Conservation (phyloP, 352 stramenopile genomes). For the Globisporangium sylvaticum region DNA sequence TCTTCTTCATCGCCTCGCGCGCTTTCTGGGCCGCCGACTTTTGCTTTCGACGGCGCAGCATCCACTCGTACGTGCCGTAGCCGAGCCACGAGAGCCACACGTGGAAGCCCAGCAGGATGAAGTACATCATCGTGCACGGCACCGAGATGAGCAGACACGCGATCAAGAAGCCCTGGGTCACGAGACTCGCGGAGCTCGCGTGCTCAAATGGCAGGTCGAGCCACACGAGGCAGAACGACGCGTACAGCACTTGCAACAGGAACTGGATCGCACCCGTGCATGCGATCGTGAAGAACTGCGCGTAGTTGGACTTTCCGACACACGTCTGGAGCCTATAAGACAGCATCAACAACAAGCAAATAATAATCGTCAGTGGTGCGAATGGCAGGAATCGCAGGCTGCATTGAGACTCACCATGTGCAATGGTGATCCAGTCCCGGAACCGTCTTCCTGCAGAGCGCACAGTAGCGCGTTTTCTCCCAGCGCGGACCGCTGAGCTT, state of each 20-base stretch:
- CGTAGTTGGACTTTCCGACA: conserved; percentile 79
- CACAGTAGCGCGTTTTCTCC: conserved; percentile 81
- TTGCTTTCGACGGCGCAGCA: conserved; percentile 69
- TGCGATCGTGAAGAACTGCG: conserved; percentile 85
- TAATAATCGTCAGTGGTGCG: background rate
- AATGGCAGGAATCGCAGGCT: background rate
- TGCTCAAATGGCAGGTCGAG: conserved; percentile 40
- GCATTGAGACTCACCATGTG: conserved; percentile 46
- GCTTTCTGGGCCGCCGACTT: conserved; percentile 52
- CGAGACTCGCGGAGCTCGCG: conserved; percentile 20
- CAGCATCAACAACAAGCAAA: no score
- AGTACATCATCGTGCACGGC: conserved; percentile 85
- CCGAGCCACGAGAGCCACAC: conserved; percentile 73
- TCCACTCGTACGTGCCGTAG: conserved; percentile 88
- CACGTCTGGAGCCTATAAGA: conserved; percentile 87
- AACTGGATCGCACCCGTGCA: conserved; percentile 61
- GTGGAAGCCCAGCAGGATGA: conserved; percentile 79
- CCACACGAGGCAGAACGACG: conserved; percentile 46
- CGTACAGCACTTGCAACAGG: conserved; percentile 53
- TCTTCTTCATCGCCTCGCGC: conserved; percentile 9
- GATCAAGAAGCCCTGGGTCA: conserved; percentile 46
- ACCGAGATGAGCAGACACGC: conserved; percentile 58
- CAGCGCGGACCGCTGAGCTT: conserved; percentile 62
- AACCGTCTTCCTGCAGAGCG: conserved; percentile 71
- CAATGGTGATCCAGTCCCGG: conserved; percentile 85